These are phyloP conservation scores for Plasmodium knowlesi DNA, from an alignment of 169 alveolate species.

Conservation along the genomic window DNA sequence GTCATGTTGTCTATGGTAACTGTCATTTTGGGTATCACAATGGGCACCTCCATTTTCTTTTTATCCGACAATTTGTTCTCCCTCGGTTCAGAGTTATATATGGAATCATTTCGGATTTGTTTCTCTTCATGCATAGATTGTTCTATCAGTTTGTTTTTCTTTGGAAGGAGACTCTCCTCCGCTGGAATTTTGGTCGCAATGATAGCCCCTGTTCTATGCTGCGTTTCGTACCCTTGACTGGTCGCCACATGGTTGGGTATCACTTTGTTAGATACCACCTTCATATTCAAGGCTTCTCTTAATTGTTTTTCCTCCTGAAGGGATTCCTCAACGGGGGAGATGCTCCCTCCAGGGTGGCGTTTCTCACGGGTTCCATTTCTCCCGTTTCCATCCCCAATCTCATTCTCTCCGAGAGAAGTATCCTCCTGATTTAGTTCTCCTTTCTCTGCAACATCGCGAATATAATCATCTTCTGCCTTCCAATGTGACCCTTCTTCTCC, in stretches of 20 bases:
- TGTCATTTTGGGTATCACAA: conserved; percentile 43
- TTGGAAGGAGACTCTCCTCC: not conserved
- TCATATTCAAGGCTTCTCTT: too few species aligned
- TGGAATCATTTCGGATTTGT: not conserved
- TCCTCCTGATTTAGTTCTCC: not conserved
- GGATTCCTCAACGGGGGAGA: not conserved
- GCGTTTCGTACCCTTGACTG: not conserved
- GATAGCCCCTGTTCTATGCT: not conserved
- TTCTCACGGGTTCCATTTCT: not conserved
- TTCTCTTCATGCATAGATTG: not conserved
- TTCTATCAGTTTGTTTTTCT: not conserved
- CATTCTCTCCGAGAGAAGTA: not conserved
- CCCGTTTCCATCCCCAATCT: not conserved
- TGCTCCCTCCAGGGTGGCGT: not conserved
- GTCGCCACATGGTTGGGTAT: not conserved
- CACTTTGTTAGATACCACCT: too few species aligned
- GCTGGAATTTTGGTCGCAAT: not conserved
- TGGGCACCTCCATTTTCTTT: not conserved
- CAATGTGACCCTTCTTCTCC: not conserved
- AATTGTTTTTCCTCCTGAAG: not conserved
- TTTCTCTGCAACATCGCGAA: not conserved
- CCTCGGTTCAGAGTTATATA: not conserved
- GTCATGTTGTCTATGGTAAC: conserved; percentile 8
- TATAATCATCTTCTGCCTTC: not conserved
- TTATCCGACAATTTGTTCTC: not conserved